Evolutionary conservation across 1,139 yeast species (phyloP), one percentile per base, ranked within the genome.

Genomic region (Yamadazyma trypodendri): DNA sequence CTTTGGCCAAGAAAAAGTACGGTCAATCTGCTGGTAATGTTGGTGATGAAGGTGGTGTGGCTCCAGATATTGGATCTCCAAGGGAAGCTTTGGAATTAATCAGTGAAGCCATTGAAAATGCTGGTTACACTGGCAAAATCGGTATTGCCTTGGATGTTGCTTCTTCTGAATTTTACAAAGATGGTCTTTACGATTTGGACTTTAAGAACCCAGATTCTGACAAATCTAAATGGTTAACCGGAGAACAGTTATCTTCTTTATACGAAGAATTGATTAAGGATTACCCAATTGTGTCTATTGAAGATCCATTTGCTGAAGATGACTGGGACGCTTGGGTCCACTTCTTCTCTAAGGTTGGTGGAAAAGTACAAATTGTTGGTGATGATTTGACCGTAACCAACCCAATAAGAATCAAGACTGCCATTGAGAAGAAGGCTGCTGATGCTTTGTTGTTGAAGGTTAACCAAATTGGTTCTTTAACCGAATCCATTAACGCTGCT

Each of bases 31-130:
- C 97, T 60, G 97, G 96, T 74, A 90, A 90, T 76, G 97, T 90
- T 64, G 97, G 97, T 81, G 97, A 90, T 72, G 97, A 90, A 79
- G 97, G 97, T 82, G 97, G 97, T 79, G 96, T 90, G 77, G 97
- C 97, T 58, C 97, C 97, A 68, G 86, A 87, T 72, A 81, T 90
- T 57, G 77, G 83, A 52, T 79, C 95, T 56, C 89, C 97, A 63
- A 86, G 80, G 68, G 97, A 90, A 78, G 97, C 97, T 55, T 77
- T 90, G 56, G 96, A 89, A 74, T 83, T 90, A 68, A 87, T 90
- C 66, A 77, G 80, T 56, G 82, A 72, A 51, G 87, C 97, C 62
- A 89, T 90, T 67, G 85, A 81, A 63, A 68, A 73, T 55, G 96
- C 97, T 53, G 97, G 97, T 61, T 88, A 89, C 84, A 82, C 81